Percentiles rank a stretch among this genome's conserved stretches.
phyloP scores from a whole-genome alignment of 1,284 basidiomycete genomes.

The Fistulina hepatica region DNA sequence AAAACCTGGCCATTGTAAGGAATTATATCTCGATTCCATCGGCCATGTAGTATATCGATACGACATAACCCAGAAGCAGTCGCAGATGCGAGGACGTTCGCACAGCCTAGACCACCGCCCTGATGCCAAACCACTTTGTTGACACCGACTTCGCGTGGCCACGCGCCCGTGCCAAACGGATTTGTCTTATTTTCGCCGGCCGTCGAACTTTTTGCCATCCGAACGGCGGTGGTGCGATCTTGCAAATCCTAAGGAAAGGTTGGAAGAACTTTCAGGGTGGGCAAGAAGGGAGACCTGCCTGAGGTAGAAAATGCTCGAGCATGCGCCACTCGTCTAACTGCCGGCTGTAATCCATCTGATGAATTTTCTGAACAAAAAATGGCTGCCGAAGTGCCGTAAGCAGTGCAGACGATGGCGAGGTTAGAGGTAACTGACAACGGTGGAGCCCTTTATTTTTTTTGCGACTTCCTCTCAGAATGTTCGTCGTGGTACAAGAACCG shows the following conservation, averaged over 20 bases:
- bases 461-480: slow-evolving; percentile 56
- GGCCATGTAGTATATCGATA: slow-evolving; percentile 65
- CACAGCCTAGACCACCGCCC: slow-evolving; percentile 53
- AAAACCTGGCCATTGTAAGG: slow-evolving; percentile 56
- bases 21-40: slow-evolving; percentile 49
- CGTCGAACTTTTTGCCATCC: slow-evolving; percentile 20
- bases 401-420: neutral
- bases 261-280: neutral
- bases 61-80: slow-evolving; percentile 79
- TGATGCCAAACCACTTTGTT: slow-evolving; percentile 74
- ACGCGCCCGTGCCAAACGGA: slow-evolving; percentile 46
- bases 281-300: slow-evolving; percentile 33
- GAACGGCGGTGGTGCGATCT: slow-evolving; percentile 36
- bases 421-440: slow-evolving; percentile 40
- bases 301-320: slow-evolving; percentile 73
- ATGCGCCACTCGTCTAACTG: slow-evolving; percentile 66
- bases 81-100: slow-evolving; percentile 64
- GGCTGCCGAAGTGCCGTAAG: slow-evolving; percentile 34
- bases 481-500: slow-evolving; percentile 66
- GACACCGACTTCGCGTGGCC: slow-evolving; percentile 67
- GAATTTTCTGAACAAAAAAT: slow-evolving; percentile 69
- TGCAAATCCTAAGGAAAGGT: slow-evolving; percentile 38
- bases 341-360: slow-evolving; percentile 77
- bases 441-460: too few relatives aligned
- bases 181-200: slow-evolving; percentile 19